phyloP scores from a whole-genome alignment of 2,329 filamentous ascomycete species.

The Akanthomyces muscarius region DNA sequence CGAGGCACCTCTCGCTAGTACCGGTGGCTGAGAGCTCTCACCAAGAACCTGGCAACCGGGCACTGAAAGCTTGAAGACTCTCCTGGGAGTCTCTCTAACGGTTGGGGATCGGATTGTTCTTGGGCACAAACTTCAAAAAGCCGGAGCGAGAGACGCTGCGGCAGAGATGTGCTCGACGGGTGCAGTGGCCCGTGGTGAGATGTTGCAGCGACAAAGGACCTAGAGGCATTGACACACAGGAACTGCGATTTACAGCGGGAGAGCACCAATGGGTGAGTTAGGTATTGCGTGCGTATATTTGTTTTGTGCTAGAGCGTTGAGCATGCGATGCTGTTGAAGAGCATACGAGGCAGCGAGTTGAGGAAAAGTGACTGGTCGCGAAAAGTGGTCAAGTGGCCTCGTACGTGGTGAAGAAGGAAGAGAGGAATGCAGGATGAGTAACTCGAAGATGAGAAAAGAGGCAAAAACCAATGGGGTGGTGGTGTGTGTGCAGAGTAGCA shows the following conservation, averaged over 20 bases:
- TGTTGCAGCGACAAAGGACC: neutral
- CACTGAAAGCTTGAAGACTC: neutral
- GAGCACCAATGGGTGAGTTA: neutral
- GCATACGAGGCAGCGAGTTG: neutral
- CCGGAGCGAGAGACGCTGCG: constrained; percentile 4
- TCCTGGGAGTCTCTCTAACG: neutral
- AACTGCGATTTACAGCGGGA: neutral
- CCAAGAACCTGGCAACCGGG: neutral
- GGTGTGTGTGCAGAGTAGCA: neutral
- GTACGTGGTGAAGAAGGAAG: neutral
- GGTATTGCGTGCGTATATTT: neutral
- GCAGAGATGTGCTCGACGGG: constrained; percentile 3
- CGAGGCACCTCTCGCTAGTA: neutral
- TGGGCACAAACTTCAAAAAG: constrained; percentile 4
- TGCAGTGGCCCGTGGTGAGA: constrained; percentile 6
- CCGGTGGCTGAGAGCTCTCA: neutral
- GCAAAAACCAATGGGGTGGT: neutral
- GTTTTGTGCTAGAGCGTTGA: neutral
- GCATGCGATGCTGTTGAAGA: neutral
- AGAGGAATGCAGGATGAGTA: neutral
- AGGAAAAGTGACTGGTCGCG: neutral
- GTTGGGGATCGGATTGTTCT: constrained; percentile 7
- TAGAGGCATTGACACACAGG: constrained; percentile 12
- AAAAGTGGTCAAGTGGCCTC: neutral
- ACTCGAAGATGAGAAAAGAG: neutral